Base-by-base conservation (phyloP, 1,139 yeast genomes). In the Pichia sp. region DNA sequence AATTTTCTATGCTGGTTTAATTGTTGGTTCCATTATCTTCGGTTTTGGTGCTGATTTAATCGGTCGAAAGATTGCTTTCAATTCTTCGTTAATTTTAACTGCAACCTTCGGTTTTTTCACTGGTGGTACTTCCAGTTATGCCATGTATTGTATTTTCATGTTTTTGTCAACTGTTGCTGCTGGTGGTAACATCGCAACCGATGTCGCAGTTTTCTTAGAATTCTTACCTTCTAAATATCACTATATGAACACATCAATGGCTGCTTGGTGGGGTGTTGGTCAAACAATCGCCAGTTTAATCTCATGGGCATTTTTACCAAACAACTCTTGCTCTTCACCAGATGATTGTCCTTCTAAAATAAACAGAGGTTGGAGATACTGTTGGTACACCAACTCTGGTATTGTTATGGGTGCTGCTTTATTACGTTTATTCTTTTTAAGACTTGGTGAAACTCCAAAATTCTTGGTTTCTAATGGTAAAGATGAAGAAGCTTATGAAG, bases 201-300 rank as follows among this genome's bases (percentile, higher is more conserved):
- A 81, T 62, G 77, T 81, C 27, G 73, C 83, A 46, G 79, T 79
- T 7, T 79, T 81, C 55, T 65, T 81, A 47, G 86, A 81, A 58
- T 79, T 71, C 54, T 63, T 80, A 48, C 85, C 86, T 2, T 67
- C 69, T 38, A 73, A 72, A 43, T 67, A 73, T 55, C 81, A 78
- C 56, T 78, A 75, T 72, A 62, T 81, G 50, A 69, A 78, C 45
- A 78, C 84, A 0, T 67, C 77, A 33, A 70, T 80, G 68, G 84
- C 85, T 8, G 66, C 70, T 27, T 80, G 77, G 68, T 81, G 85
- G 85, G 83, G 83, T 48, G 62, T 81, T 44, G 85, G 85, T 36
- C 84, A 79, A 62, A 74, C 82, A 0, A 66, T 80, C 40, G 76
- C 82, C 9, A 69, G 69, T 22, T 67, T 77, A n/a, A 58, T 78